These are phyloP conservation scores for Saccharomyces cerevisiae DNA, from an alignment of 805 yeast species.

Conservation along the genomic window DNA sequence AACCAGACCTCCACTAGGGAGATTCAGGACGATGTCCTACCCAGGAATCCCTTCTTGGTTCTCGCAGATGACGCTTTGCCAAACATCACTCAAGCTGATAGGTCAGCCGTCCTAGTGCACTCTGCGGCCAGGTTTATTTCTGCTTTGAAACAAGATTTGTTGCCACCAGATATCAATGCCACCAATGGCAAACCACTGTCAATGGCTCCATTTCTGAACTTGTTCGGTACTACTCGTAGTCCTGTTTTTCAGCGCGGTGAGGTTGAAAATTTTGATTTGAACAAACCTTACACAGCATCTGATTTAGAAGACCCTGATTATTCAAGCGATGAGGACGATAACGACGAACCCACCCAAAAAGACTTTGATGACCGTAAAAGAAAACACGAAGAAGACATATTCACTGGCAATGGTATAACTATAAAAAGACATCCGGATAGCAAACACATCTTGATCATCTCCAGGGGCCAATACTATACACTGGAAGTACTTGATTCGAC, in stretches of 20 bases:
- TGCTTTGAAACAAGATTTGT: conserved; percentile 44
- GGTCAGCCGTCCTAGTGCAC: conserved; percentile 59
- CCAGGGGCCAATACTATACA: conserved; percentile 81
- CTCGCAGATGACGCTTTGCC: conserved; percentile 67
- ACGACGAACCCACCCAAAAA: not conserved
- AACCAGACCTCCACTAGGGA: conserved; percentile 48
- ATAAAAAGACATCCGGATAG: conserved; percentile 60
- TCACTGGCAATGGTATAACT: conserved; percentile 49
- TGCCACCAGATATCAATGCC: conserved; percentile 53
- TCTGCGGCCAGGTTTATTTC: conserved; percentile 61
- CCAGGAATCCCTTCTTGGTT: conserved; percentile 69
- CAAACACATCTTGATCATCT: conserved; percentile 65
- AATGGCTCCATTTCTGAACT: conserved; percentile 57
- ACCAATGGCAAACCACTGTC: conserved; percentile 45
- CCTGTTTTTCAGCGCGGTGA: conserved; percentile 33
- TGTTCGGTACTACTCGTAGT: conserved; percentile 62
- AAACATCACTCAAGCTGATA: conserved; percentile 52
- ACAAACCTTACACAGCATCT: conserved; percentile 39
- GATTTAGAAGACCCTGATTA: conserved; percentile 36
- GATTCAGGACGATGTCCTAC: conserved; percentile 56
- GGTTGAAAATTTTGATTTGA: conserved; percentile 29
- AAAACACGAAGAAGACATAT: conserved; percentile 9
- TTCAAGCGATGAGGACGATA: conserved; percentile 6
- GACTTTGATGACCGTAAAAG: conserved; percentile 4
- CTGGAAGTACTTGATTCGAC: conserved; percentile 69